Conservation (phyloP, 2,329 filamentous ascomycete genomes). For the Cercospora beticola region DNA sequence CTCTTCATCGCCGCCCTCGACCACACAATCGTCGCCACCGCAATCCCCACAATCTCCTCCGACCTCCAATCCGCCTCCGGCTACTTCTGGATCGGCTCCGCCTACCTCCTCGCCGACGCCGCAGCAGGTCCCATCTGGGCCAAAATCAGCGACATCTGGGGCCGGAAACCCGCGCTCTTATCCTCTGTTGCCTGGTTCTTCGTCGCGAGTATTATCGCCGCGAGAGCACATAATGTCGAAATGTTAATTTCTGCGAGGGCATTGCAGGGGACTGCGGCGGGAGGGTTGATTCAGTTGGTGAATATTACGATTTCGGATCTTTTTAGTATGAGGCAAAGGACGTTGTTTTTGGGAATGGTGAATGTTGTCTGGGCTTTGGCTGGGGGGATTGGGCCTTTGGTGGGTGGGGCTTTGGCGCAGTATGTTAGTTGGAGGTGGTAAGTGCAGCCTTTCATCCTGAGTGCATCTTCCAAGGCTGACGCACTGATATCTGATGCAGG, state of each 20-base stretch:
- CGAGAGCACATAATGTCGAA: constrained; percentile 47
- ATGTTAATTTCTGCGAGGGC: constrained; percentile 56
- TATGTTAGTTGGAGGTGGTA: constrained; percentile 54
- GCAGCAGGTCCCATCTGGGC: constrained; percentile 71
- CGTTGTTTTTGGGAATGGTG: constrained; percentile 52
- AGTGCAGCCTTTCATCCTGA: too few species aligned
- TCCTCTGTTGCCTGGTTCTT: constrained; percentile 52
- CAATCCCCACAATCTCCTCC: constrained; percentile 63
- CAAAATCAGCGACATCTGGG: constrained; percentile 59
- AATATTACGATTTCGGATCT: constrained; percentile 57
- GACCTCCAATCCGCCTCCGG: constrained; percentile 66
- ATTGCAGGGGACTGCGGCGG: constrained; percentile 56
- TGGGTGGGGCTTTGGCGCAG: constrained; percentile 54
- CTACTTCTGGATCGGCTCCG: constrained; percentile 79
- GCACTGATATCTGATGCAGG: too few species aligned
- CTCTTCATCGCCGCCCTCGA: constrained; percentile 44
- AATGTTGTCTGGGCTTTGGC: constrained; percentile 58
- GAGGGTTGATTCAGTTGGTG: constrained; percentile 54
- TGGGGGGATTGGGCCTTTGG: constrained; percentile 53
- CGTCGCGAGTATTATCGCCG: constrained; percentile 52
- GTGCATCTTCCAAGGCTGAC: too few species aligned
- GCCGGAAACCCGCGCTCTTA: constrained; percentile 56
- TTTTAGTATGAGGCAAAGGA: constrained; percentile 47
- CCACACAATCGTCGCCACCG: constrained; percentile 63
- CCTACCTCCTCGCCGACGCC: constrained; percentile 69